These are phyloP conservation scores for Fennellomyces sp. DNA, from an alignment of 371 early-diverging fungal species.

Conservation along the genomic window DNA sequence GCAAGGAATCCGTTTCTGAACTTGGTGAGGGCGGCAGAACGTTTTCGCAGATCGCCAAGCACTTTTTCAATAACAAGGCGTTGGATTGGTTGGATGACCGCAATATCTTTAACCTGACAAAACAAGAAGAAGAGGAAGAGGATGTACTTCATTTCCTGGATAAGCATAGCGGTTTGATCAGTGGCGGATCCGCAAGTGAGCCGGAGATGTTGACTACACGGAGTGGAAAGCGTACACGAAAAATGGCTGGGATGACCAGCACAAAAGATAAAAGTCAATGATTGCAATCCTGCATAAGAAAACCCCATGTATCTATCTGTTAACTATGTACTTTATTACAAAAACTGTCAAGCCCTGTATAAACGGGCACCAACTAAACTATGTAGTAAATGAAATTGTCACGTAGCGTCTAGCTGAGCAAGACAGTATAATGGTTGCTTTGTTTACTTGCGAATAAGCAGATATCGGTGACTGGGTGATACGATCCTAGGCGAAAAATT, in stretches of 20 bases:
- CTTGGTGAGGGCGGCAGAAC: conserved; percentile 16
- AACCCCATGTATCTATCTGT: no score
- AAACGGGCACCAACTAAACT: no score
- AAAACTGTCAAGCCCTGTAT: no score
- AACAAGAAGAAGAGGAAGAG: conserved; percentile 23
- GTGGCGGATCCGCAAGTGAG: conserved; percentile 28
- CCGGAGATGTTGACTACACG: conserved; percentile 16
- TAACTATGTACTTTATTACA: no score
- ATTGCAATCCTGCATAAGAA: no score
- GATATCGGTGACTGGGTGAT: no score
- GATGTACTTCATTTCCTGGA: conserved; percentile 11
- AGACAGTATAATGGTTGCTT: no score
- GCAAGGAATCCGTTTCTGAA: conserved; percentile 5
- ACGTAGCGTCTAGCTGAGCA: no score
- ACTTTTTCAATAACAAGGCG: conserved; percentile 28
- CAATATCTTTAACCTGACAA: conserved; percentile 54
- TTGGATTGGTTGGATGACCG: conserved; percentile 52
- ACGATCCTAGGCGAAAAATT: no score
- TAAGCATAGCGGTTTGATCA: conserved; percentile 7
- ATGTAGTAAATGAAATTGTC: no score
- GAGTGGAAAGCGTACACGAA: not conserved
- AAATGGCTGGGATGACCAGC: not conserved
- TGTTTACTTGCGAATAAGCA: no score
- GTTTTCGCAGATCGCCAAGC: conserved; percentile 26
- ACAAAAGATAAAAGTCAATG: not conserved